Evolutionary conservation across 2,329 filamentous ascomycete genomes (phyloP).

Genomic region (Calonectria multiphialidica): DNA sequence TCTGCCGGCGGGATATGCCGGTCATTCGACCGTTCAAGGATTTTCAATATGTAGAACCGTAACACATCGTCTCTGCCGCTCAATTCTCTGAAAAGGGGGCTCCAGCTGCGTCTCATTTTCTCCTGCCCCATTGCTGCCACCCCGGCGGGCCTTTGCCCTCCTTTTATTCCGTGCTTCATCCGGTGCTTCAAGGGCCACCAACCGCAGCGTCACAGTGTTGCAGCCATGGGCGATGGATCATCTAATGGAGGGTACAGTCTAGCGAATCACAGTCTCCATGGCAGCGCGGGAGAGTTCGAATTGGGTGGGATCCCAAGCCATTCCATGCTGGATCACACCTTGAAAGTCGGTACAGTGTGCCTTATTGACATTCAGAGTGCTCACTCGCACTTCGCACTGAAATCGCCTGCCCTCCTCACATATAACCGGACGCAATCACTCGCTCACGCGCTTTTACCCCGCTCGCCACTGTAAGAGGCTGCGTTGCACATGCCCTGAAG

Average conservation of each 20-base stretch:
- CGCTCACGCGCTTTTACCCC: slow-evolving; percentile 42
- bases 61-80: neutral
- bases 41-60: neutral
- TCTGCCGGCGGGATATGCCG: slow-evolving; percentile 10
- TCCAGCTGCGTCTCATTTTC: neutral
- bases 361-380: neutral
- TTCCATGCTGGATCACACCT: slow-evolving; percentile 18
- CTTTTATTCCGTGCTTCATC: neutral
- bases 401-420: slow-evolving; percentile 5
- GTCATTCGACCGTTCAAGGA: neutral
- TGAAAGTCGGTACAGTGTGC: slow-evolving; percentile 12
- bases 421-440: slow-evolving; percentile 13
- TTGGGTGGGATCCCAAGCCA: slow-evolving; percentile 8
- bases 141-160: neutral
- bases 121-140: neutral
- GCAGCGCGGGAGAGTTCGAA: slow-evolving; percentile 6
- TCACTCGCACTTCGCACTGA: slow-evolving; percentile 9
- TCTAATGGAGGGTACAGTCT: neutral
- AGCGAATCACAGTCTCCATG: slow-evolving; percentile 11
- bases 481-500: neutral
- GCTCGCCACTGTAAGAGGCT: slow-evolving; percentile 35
- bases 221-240: neutral
- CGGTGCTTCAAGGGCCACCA: slow-evolving; percentile 5
- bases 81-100: neutral
- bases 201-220: slow-evolving; percentile 7